These are phyloP conservation scores for Chrysoporthe cubensis DNA, from an alignment of 2,329 filamentous ascomycete species.

Conservation along the genomic window DNA sequence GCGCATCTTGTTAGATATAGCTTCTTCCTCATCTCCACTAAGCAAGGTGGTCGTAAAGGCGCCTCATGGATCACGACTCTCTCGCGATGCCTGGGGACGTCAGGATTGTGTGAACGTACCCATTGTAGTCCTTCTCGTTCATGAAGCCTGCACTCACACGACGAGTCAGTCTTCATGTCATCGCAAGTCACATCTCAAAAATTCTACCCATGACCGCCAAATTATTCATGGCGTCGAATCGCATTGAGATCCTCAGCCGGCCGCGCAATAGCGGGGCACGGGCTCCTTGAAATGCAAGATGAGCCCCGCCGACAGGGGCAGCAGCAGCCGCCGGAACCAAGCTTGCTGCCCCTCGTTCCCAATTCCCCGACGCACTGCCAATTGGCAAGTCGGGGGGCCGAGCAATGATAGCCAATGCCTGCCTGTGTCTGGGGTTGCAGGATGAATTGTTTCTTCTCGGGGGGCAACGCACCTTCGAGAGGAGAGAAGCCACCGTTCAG, in stretches of 20 bases:
- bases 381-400: not conserved
- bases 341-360: conserved; percentile 12
- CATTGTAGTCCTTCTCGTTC: conserved; percentile 95
- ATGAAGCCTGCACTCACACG: conserved; percentile 73
- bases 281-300: conserved; percentile 16
- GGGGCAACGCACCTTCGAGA: conserved; percentile 75
- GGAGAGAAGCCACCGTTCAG: conserved; percentile 98
- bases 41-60: not conserved
- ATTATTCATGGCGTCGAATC: conserved; percentile 17
- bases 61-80: not conserved
- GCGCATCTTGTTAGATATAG: conserved; percentile 9
- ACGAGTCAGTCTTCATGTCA: conserved; percentile 24
- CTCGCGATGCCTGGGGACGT: not conserved
- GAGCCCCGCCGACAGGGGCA: conserved; percentile 20
- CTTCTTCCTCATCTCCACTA: not conserved
- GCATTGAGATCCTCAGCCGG: conserved; percentile 8
- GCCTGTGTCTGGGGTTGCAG: not conserved
- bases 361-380: conserved; percentile 9
- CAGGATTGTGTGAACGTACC: conserved; percentile 57
- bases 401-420: not conserved
- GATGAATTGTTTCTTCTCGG: not conserved
- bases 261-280: conserved; percentile 23
- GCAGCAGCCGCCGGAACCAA: not conserved
- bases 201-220: conserved; percentile 9
- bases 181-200: conserved; percentile 5